Conservation (phyloP, 2,329 filamentous ascomycete species). For the Tolypocladium capitatum region DNA sequence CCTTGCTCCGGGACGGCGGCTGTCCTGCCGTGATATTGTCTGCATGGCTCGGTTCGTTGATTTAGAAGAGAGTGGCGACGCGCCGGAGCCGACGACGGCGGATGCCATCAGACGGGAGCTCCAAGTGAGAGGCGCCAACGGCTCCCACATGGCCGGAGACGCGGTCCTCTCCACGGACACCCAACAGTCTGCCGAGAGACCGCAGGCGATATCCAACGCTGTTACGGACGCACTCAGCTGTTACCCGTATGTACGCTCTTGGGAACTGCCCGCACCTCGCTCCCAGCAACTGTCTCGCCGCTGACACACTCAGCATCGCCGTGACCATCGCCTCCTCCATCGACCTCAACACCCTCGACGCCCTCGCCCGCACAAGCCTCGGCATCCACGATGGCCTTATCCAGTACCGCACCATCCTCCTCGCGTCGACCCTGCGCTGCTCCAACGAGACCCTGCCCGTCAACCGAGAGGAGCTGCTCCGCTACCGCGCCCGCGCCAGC, state of each 20-base stretch:
- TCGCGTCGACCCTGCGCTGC: conserved; percentile 67
- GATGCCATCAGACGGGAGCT: conserved; percentile 1
- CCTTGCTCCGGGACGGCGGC: neutral
- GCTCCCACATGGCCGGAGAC: neutral
- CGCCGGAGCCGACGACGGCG: conserved; percentile 2
- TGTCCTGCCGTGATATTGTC: neutral
- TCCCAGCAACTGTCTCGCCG: neutral
- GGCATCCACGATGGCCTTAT: conserved; percentile 66
- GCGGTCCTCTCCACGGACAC: neutral
- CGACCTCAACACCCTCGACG: conserved; percentile 78
- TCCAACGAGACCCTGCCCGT: conserved; percentile 50
- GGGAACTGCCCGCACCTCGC: neutral
- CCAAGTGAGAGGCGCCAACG: neutral
- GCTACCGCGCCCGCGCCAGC: conserved; percentile 41
- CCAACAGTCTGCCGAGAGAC: neutral
- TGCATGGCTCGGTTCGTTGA: conserved; percentile 12
- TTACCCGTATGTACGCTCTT: conserved; percentile 17
- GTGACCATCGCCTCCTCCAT: conserved; percentile 61
- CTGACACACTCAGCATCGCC: conserved; percentile 47
- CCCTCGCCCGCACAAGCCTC: conserved; percentile 69
- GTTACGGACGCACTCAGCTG: conserved; percentile 20
- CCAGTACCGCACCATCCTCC: conserved; percentile 61
- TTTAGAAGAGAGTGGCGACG: conserved; percentile 6
- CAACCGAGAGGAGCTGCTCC: conserved; percentile 41
- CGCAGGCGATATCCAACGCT: conserved; percentile 5